Evolutionary conservation across 805 yeast species (phyloP).

Genomic region (Schizosaccharomyces lindneri): DNA sequence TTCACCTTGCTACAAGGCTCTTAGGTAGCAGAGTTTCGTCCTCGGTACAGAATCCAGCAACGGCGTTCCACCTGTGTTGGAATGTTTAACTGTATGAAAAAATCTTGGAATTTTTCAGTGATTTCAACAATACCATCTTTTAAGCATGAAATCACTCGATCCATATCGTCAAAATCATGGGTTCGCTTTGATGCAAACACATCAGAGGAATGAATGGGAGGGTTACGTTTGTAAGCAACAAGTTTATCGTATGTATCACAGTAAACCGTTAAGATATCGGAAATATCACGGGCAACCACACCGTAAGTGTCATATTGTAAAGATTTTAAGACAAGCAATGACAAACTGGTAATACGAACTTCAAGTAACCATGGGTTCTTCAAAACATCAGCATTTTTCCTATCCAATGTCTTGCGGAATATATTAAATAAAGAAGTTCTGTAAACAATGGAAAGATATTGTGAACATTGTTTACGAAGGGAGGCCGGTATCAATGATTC

Average conservation of each 20-base stretch:
- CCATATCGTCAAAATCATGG: neutral
- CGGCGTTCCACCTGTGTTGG: neutral
- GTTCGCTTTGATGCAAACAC: neutral
- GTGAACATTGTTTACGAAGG: neutral
- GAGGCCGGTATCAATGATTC: neutral
- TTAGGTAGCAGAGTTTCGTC: neutral
- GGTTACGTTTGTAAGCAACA: neutral
- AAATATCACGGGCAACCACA: conserved; percentile 19
- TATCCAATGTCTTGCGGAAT: conserved; percentile 14
- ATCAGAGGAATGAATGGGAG: neutral
- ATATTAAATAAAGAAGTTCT: conserved; percentile 3
- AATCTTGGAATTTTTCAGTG: neutral
- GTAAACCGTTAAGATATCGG: conserved; percentile 9
- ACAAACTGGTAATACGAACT: conserved; percentile 4
- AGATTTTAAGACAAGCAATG: conserved; percentile 13
- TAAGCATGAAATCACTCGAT: neutral
- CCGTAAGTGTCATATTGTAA: conserved; percentile 17
- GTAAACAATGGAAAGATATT: neutral
- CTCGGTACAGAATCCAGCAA: neutral
- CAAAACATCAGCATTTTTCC: conserved; percentile 10
- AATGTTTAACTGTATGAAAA: neutral
- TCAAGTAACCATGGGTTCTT: conserved; percentile 11
- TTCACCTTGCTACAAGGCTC: neutral
- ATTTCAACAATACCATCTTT: neutral
- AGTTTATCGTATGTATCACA: neutral